Conservation (phyloP, 805 yeast genomes). For the Saccharomyces paradoxus region DNA sequence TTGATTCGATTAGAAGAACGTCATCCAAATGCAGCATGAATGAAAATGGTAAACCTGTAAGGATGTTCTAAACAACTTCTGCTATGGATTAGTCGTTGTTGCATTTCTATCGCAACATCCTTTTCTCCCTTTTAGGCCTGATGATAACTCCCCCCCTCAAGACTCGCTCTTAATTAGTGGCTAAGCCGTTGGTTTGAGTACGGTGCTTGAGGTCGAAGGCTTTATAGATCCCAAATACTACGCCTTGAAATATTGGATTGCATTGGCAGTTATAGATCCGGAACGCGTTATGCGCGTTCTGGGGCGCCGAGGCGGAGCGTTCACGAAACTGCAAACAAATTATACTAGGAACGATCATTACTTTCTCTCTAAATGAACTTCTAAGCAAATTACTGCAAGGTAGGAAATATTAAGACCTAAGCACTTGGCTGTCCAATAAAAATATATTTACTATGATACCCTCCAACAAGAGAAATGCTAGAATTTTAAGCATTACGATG, state of each 20-base stretch:
- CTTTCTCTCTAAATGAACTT: neutral
- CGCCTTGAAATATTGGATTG: neutral
- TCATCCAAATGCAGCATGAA: neutral
- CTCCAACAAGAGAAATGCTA: conserved; percentile 21
- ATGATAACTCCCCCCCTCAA: neutral
- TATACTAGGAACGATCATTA: neutral
- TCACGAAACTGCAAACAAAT: neutral
- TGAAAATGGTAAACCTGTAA: neutral
- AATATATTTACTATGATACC: neutral
- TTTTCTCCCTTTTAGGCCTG: neutral
- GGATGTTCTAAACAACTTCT: neutral
- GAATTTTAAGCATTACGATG: conserved; percentile 22
- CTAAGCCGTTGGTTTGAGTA: neutral
- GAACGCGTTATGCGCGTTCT: neutral
- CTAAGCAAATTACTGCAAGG: neutral
- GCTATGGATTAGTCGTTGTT: neutral
- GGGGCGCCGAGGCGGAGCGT: neutral
- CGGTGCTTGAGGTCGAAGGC: neutral
- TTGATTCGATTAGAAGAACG: neutral
- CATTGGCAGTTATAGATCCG: neutral
- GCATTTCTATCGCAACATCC: neutral
- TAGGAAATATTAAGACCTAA: neutral
- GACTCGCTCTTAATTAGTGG: neutral
- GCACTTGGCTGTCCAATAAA: neutral
- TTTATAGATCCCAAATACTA: neutral